A percentile compares a stretch with the other conserved stretches of the same genome.
Conservation (phyloP, 2,329 filamentous ascomycete species). For the Colletotrichum sp. region DNA sequence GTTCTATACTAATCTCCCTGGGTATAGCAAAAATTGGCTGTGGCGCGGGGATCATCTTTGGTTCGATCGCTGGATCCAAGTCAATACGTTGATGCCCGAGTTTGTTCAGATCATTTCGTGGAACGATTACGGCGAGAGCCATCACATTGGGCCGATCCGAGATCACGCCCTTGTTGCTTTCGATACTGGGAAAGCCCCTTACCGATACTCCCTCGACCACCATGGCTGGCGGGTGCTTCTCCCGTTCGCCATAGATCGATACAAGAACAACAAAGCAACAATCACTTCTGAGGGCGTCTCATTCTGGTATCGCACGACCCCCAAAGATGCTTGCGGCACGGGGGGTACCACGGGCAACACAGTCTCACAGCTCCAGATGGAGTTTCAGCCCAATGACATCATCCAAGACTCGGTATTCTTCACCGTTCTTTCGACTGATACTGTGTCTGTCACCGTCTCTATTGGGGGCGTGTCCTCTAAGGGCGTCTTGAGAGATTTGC, state of each 20-base stretch:
- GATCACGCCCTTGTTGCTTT: constrained; percentile 18
- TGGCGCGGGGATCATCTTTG: constrained; percentile 65
- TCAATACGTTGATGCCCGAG: constrained; percentile 52
- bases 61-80: constrained; percentile 60
- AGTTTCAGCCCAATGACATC: constrained; percentile 20
- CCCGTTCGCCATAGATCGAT: constrained; percentile 54
- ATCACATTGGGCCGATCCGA: constrained; percentile 55
- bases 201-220: constrained; percentile 52
- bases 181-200: constrained; percentile 38
- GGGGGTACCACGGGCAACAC: constrained; percentile 35
- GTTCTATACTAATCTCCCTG: constrained; percentile 64
- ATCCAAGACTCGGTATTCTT: constrained; percentile 26
- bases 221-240: constrained; percentile 52
- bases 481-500: neutral
- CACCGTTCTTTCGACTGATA: neutral
- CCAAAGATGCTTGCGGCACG: constrained; percentile 23
- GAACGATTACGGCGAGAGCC: constrained; percentile 59
- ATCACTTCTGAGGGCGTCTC: constrained; percentile 29
- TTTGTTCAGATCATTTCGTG: constrained; percentile 56
- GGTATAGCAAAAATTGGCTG: constrained; percentile 65
- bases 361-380: constrained; percentile 27
- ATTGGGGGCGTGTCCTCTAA: neutral
- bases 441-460: neutral
- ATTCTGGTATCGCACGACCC: constrained; percentile 36
- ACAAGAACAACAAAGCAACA: constrained; percentile 45